These are phyloP conservation scores for Cyclanthera cordifolia DNA, from an alignment of 306 rosid genomes.

Conservation along the genomic window DNA sequence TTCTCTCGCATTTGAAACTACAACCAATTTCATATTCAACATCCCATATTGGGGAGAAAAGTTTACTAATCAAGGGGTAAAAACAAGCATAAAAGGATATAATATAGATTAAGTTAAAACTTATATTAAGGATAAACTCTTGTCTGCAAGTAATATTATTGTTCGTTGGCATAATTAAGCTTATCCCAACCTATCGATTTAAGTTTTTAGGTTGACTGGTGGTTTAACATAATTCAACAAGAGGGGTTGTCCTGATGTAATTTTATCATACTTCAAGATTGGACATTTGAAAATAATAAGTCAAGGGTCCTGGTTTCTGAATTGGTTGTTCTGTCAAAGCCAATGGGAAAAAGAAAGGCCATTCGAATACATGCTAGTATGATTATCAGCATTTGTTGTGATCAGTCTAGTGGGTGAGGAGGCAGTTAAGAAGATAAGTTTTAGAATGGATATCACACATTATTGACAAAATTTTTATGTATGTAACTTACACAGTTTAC, in stretches of 20 bases:
- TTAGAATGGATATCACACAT: background rate
- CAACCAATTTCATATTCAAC: background rate
- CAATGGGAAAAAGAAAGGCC: background rate
- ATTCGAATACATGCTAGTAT: background rate
- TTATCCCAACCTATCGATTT: too few species aligned
- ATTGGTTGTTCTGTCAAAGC: background rate
- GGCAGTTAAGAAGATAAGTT: background rate
- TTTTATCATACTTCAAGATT: background rate
- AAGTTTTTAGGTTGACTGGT: too few species aligned
- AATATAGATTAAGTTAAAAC: background rate
- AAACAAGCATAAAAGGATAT: background rate
- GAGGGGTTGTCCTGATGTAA: background rate
- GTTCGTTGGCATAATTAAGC: too few species aligned
- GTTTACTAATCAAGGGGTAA: background rate
- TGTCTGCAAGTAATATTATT: background rate
- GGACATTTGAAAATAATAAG: constrained; percentile 3
- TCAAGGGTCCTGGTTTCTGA: background rate
- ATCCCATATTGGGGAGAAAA: background rate
- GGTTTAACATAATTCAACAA: too few species aligned
- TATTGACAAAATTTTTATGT: too few species aligned
- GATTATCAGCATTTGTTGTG: background rate
- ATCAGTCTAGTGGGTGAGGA: background rate
- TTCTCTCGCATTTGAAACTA: background rate
- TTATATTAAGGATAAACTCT: background rate
- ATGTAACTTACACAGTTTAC: too few species aligned